Evolutionary conservation across 164 flowering plant genomes (phyloP).

Genomic region (Vitis labrusca): DNA sequence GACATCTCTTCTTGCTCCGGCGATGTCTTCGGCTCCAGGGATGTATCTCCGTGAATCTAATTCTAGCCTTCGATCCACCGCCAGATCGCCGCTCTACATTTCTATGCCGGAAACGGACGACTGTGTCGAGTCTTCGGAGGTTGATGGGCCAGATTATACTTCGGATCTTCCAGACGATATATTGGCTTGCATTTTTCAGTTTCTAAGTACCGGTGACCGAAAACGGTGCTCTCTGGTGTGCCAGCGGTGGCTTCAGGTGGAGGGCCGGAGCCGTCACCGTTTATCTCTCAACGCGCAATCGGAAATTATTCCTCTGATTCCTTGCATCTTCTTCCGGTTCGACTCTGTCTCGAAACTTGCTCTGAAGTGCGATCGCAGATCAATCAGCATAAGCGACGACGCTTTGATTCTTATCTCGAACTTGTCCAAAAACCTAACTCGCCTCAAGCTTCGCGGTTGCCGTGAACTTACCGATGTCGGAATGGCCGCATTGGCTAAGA

Average conservation of each 20-base stretch:
- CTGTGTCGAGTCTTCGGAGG: neutral
- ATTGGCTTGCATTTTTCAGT: constrained; percentile 70
- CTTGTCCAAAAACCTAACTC: constrained; percentile 63
- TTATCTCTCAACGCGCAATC: constrained; percentile 66
- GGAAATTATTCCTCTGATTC: constrained; percentile 39
- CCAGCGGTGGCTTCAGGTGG: constrained; percentile 70
- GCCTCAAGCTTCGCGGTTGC: constrained; percentile 86
- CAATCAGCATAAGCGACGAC: constrained; percentile 67
- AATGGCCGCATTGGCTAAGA: constrained; percentile 53
- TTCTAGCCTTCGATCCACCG: constrained; percentile 8
- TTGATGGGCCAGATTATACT: constrained; percentile 27
- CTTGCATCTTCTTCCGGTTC: constrained; percentile 63
- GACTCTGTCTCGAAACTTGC: constrained; percentile 77
- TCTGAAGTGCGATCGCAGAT: constrained; percentile 73
- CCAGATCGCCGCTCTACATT: constrained; percentile 4
- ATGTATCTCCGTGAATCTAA: constrained; percentile 4
- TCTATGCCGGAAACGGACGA: neutral
- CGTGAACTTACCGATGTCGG: constrained; percentile 76
- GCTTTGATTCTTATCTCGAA: constrained; percentile 59
- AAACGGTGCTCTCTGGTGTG: constrained; percentile 73
- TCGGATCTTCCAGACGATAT: constrained; percentile 84
- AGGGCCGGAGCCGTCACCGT: constrained; percentile 76
- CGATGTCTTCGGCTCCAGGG: neutral
- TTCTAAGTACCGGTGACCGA: constrained; percentile 64
- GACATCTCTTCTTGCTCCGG: too few relatives aligned